These are phyloP conservation scores for Huntiella abstrusa DNA, from an alignment of 2,329 filamentous ascomycete genomes.

Conservation along the genomic window DNA sequence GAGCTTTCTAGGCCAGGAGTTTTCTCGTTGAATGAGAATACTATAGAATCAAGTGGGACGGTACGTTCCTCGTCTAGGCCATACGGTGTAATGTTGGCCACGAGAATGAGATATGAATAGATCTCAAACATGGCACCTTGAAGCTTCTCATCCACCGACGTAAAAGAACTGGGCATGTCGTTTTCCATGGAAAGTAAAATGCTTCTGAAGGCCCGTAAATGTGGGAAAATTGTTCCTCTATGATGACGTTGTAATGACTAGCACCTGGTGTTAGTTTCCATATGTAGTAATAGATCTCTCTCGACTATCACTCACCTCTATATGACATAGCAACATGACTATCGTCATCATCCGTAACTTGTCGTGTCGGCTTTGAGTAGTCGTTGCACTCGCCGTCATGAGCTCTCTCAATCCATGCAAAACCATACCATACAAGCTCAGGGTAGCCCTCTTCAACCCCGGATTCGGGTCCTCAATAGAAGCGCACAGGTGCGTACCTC, in stretches of 20 bases:
- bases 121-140: conserved; percentile 11
- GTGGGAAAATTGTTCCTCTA: conserved; percentile 9
- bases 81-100: conserved; percentile 11
- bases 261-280: not conserved
- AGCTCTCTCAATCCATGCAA: conserved; percentile 7
- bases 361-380: conserved; percentile 6
- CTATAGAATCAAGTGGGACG: conserved; percentile 8
- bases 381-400: conserved; percentile 3
- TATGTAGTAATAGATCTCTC: not conserved
- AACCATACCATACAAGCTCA: conserved; percentile 8
- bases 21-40: conserved; percentile 10
- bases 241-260: conserved; percentile 10
- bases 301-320: conserved; percentile 3
- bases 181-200: conserved; percentile 9
- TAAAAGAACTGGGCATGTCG: conserved; percentile 10
- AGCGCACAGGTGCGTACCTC: conserved; percentile 10
- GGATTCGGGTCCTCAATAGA: conserved; percentile 10
- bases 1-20: conserved; percentile 7
- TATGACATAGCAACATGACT: conserved; percentile 10
- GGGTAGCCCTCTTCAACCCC: conserved; percentile 5
- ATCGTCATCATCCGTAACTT: conserved; percentile 10
- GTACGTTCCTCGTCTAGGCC: conserved; percentile 10
- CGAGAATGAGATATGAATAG: conserved; percentile 11
- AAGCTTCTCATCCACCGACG: conserved; percentile 9
- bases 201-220: conserved; percentile 9